phyloP scores from a whole-genome alignment of 371 early-diverging fungal species.

The Parasitella parasitica region DNA sequence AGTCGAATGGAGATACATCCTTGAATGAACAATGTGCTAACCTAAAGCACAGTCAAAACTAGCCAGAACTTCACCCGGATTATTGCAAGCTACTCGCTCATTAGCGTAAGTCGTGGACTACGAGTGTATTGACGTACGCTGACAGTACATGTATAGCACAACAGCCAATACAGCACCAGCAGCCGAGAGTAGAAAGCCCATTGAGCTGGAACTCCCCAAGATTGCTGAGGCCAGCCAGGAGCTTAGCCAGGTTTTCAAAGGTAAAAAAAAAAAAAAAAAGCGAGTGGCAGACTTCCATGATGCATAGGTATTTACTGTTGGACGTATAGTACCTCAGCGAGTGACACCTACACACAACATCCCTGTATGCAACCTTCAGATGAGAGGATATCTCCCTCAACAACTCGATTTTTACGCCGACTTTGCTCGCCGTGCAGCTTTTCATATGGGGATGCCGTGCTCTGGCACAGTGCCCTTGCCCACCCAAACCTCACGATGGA shows the following conservation, averaged over 20 bases:
- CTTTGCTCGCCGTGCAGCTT: conserved; percentile 84
- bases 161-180: background rate
- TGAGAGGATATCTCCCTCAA: conserved; percentile 73
- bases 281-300: too few species aligned
- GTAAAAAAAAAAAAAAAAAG: conserved; percentile 4
- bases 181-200: background rate
- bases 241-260: conserved; percentile 31
- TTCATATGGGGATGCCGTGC: conserved; percentile 75
- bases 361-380: conserved; percentile 73
- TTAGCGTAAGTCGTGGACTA: conserved; percentile 1
- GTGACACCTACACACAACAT: conserved; percentile 59
- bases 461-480: conserved; percentile 75
- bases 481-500: conserved; percentile 83
- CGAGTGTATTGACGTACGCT: background rate
- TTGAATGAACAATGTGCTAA: too few species aligned
- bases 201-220: conserved; percentile 24
- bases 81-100: conserved; percentile 8
- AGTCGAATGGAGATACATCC: too few species aligned
- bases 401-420: conserved; percentile 87
- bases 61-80: conserved; percentile 12
- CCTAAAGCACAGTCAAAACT: conserved; percentile 4
- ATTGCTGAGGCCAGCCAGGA: conserved; percentile 10
- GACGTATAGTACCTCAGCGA: conserved; percentile 36
- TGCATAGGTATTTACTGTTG: background rate
- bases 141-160: background rate